Evolutionary conservation across 495 filamentous ascomycete species (phyloP), one percentile per base, ranked within the genome.

Genomic region (Aspergillus saccharolyticus): DNA sequence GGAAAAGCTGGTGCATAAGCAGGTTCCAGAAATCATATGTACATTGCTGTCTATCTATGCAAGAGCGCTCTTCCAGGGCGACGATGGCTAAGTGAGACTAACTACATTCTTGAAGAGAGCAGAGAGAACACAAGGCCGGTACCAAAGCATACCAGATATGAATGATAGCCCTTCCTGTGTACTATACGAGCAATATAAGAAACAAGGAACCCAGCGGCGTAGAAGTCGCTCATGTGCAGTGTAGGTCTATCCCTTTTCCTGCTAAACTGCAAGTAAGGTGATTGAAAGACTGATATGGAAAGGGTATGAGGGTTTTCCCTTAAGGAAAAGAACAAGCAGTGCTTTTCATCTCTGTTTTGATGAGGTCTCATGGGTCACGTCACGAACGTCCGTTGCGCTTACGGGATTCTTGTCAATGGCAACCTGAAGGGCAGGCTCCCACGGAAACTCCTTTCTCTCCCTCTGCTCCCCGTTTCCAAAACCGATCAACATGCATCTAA

Each of bases 401-500:
- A 39, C 33, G 33, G 33, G 4, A 12, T 12, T 39, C 10, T 5
- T 8, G 33, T 39, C 33, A 39, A 10, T 30, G 42, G 57, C 45
- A 52, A 6, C 51, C 28, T 16, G 33, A 33, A 22, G 24, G 4
- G 10, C 2, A 15, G 33, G 33, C 12, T 15, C 2, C 33, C 33
- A 15, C 33, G 6, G 33, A 39, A 39, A 12, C 33, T 8, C 33
- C 25, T 56, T 48, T 47, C 30, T 43, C 22, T 44, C 22, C 17
- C 7, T 42, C 39, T 21, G 4, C 12, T 15, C 33, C 33, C 33
- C 33, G 6, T 5, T 39, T 15, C 12, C 33, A 39, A 12, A 39
- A 39, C 14, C 10, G 12, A 39, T 9, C 5, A 2, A 12, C 33
- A 39, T 39, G 33, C n/a, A 33, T 59, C 53, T 72, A 83, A 43